phyloP scores from a whole-genome alignment of 2,329 filamentous ascomycete genomes.

The Fusarium sp. region DNA sequence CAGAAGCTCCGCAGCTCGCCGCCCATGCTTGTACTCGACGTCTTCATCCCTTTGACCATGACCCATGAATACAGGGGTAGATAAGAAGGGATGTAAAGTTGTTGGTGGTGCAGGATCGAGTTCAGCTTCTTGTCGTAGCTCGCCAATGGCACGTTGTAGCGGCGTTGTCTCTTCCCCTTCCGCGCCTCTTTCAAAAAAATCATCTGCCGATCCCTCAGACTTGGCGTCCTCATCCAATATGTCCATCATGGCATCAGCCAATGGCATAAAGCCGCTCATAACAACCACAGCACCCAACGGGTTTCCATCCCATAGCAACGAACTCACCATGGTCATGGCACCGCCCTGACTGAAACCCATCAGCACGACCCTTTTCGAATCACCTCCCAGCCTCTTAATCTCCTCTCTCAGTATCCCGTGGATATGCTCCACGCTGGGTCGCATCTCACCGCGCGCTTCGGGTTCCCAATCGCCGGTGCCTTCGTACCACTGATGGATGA shows the following conservation, averaged over 20 bases:
- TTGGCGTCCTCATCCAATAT: constrained; percentile 11
- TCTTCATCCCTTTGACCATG: constrained; percentile 58
- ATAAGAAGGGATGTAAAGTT: constrained; percentile 26
- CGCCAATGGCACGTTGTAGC: constrained; percentile 37
- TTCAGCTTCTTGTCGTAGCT: constrained; percentile 46
- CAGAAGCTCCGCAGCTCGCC: constrained; percentile 50
- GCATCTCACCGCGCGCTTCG: constrained; percentile 49
- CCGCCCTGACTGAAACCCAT: constrained; percentile 67
- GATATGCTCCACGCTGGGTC: constrained; percentile 55
- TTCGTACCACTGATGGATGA: constrained; percentile 52
- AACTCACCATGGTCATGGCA: constrained; percentile 56
- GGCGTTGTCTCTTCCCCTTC: constrained; percentile 15
- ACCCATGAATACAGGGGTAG: constrained; percentile 58
- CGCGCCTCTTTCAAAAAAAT: constrained; percentile 33
- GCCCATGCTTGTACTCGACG: constrained; percentile 52
- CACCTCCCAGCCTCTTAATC: constrained; percentile 47
- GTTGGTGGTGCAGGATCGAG: constrained; percentile 12
- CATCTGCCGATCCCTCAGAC: constrained; percentile 16
- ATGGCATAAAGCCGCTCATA: constrained; percentile 61
- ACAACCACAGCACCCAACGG: constrained; percentile 54
- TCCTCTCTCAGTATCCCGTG: constrained; percentile 53
- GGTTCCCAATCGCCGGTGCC: constrained; percentile 51
- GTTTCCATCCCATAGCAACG: constrained; percentile 57
- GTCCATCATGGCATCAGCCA: constrained; percentile 47
- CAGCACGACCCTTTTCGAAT: constrained; percentile 55